Evolutionary conservation across 2,329 filamentous ascomycete species (phyloP).

Genomic region (Monilinia vaccinii-corymbosi): DNA sequence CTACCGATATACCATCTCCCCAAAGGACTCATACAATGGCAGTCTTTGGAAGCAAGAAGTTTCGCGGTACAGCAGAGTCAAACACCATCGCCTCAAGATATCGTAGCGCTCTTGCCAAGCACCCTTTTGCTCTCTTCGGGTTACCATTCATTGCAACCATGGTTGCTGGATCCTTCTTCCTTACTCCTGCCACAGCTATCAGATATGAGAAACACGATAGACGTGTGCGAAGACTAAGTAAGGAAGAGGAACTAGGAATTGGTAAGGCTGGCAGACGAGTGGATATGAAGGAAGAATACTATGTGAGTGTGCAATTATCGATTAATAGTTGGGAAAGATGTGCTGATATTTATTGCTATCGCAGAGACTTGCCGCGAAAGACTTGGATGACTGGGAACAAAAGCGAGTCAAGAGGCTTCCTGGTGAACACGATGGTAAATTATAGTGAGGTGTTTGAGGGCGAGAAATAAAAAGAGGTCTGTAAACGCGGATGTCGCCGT

Average conservation of each 20-base stretch:
- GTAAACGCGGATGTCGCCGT: neutral
- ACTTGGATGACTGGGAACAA: conserved; percentile 94
- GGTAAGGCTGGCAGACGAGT: conserved; percentile 62
- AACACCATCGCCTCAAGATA: conserved; percentile 68
- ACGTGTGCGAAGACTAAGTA: conserved; percentile 74
- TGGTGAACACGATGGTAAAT: conserved; percentile 79
- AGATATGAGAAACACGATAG: conserved; percentile 90
- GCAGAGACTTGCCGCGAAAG: conserved; percentile 75
- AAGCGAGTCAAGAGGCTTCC: conserved; percentile 83
- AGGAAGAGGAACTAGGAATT: conserved; percentile 79
- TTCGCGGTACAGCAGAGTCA: conserved; percentile 55
- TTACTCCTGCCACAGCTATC: conserved; percentile 88
- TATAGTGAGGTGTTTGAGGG: conserved; percentile 36
- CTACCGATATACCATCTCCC: no score
- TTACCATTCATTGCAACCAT: conserved; percentile 87
- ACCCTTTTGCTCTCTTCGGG: conserved; percentile 88
- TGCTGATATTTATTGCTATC: conserved; percentile 12
- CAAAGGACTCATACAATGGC: conserved; percentile 37
- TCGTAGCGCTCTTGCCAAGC: conserved; percentile 62
- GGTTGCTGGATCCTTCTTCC: conserved; percentile 82
- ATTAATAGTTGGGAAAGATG: neutral
- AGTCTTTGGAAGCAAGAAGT: conserved; percentile 61
- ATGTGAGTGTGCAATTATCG: conserved; percentile 46
- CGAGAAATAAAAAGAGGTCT: neutral
- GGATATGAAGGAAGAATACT: conserved; percentile 79